Conservation (phyloP, 1,139 yeast genomes). For the Suhomyces kunorum region DNA sequence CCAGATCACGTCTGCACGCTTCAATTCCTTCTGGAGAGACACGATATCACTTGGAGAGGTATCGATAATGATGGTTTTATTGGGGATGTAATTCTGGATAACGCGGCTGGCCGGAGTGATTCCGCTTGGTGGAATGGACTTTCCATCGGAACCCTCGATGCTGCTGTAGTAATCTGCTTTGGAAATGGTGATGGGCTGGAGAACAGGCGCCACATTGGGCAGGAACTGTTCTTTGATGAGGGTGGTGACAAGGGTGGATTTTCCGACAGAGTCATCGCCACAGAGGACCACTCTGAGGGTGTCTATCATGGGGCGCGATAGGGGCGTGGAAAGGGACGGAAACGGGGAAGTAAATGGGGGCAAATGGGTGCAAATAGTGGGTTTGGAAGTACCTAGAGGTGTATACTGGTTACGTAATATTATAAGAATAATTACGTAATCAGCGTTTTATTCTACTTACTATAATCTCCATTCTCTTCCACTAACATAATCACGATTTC, state of each 20-base stretch:
- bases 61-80: conserved; percentile 72
- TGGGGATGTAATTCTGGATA: conserved; percentile 54
- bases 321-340: neutral
- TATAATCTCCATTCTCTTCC: too few species aligned
- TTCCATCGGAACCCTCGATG: conserved; percentile 14
- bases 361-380: neutral
- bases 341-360: neutral
- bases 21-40: conserved; percentile 67
- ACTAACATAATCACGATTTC: too few species aligned
- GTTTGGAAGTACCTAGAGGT: neutral
- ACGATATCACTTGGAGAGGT: conserved; percentile 69
- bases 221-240: conserved; percentile 62
- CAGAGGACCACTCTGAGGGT: conserved; percentile 70
- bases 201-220: conserved; percentile 69
- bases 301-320: conserved; percentile 3
- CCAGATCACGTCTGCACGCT: conserved; percentile 90
- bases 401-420: neutral
- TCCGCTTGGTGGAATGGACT: conserved; percentile 8
- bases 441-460: too few species aligned
- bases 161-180: conserved; percentile 40
- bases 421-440: neutral
- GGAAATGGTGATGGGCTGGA: conserved; percentile 79
- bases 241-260: conserved; percentile 73
- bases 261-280: conserved; percentile 95
- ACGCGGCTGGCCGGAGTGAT: conserved; percentile 6